Percentiles rank a stretch among this genome's conserved stretches.
These are phyloP conservation scores for Tuber melanosporum DNA, from an alignment of 495 filamentous ascomycete species.

Conservation along the genomic window DNA sequence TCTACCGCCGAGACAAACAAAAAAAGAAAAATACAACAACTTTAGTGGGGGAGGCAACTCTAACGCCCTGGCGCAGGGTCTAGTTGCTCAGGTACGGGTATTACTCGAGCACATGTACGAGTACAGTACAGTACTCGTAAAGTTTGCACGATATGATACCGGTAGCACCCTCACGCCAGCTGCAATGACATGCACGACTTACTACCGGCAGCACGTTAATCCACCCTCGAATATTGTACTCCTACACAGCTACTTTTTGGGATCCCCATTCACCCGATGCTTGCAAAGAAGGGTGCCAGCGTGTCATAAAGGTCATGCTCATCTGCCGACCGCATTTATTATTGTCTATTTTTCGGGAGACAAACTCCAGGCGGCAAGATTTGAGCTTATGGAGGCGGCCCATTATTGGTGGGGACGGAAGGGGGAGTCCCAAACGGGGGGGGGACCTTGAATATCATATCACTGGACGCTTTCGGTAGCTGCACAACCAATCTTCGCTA, in stretches of 20 bases:
- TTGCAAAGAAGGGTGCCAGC: neutral
- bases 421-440: neutral
- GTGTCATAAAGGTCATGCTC: neutral
- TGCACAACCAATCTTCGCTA: neutral
- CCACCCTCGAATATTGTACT: neutral
- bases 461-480: neutral
- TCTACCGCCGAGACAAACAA: too few species aligned
- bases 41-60: too few species aligned
- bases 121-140: too few species aligned
- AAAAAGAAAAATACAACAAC: too few species aligned
- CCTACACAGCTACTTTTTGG: neutral
- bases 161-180: neutral
- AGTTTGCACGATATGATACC: too few species aligned
- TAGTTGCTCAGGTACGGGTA: too few species aligned
- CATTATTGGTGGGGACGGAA: neutral
- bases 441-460: neutral
- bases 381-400: neutral
- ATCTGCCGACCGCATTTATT: neutral
- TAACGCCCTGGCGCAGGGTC: too few species aligned
- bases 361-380: neutral
- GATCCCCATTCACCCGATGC: neutral
- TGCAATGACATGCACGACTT: neutral
- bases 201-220: neutral
- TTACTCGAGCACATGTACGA: too few species aligned
- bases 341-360: neutral